These are phyloP conservation scores for Magnusiomyces tetraspermus DNA, from an alignment of 1,139 yeast species.

Conservation along the genomic window DNA sequence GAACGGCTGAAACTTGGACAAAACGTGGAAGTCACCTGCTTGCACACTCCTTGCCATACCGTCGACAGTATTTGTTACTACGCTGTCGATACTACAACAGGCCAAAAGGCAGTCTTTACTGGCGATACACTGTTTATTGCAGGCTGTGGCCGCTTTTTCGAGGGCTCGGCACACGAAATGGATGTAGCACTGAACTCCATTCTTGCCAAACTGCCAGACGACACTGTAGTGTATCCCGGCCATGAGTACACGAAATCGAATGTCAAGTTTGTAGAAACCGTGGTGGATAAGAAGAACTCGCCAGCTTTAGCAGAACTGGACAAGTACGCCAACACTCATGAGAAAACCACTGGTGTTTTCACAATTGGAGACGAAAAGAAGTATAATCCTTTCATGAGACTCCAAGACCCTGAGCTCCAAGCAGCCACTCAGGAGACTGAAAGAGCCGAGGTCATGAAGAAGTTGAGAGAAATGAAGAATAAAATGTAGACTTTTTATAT, in stretches of 20 bases:
- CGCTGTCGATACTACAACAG: constrained; percentile 51
- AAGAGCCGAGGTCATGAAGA: constrained; percentile 51
- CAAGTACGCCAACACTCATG: constrained; percentile 44
- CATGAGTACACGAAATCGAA: constrained; percentile 90
- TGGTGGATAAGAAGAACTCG: constrained; percentile 39
- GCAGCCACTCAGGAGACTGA: constrained; percentile 38
- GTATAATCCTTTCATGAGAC: constrained; percentile 85
- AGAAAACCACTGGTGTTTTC: constrained; percentile 71
- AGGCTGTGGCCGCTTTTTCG: constrained; percentile 96
- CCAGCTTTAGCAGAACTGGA: constrained; percentile 47
- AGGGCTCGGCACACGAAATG: constrained; percentile 82
- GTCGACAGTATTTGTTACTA: constrained; percentile 89
- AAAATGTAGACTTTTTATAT: constrained; percentile 28
- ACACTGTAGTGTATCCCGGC: constrained; percentile 74
- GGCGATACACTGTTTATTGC: constrained; percentile 92
- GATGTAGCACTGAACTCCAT: constrained; percentile 50
- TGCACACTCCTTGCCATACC: constrained; percentile 97
- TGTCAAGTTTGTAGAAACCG: constrained; percentile 60
- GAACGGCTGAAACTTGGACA: constrained; percentile 44
- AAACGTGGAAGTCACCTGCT: constrained; percentile 57
- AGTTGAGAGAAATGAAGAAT: constrained; percentile 64
- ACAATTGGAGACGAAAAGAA: constrained; percentile 75
- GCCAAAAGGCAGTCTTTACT: constrained; percentile 71
- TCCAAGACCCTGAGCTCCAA: constrained; percentile 49
- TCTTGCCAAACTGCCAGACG: constrained; percentile 53